Conservation (phyloP, 2,329 filamentous ascomycete genomes). For the Cytospora paraplurivora region DNA sequence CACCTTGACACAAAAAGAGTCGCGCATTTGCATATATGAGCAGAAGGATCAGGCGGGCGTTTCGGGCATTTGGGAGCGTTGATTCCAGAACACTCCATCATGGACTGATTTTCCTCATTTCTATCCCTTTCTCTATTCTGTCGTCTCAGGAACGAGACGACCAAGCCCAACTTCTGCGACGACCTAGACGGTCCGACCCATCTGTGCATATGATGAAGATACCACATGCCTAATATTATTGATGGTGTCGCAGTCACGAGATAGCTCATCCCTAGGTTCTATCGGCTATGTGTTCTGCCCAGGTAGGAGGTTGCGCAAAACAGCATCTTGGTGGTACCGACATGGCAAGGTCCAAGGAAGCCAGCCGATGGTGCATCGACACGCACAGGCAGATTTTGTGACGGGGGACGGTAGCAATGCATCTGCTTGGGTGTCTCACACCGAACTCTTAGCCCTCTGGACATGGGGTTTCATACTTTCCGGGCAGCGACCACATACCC, state of each 20-base stretch:
- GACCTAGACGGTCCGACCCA: constrained; percentile 10
- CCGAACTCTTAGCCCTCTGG: neutral
- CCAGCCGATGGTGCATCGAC: neutral
- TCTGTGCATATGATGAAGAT: constrained; percentile 12
- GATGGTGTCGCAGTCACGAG: neutral
- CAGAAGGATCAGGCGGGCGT: constrained; percentile 22
- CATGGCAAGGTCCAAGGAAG: neutral
- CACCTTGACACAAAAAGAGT: neutral
- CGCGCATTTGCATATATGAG: constrained; percentile 15
- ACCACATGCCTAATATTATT: constrained; percentile 1
- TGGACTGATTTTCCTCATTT: constrained; percentile 8
- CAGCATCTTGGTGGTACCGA: neutral
- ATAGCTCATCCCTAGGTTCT: constrained; percentile 3
- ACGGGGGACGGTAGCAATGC: neutral
- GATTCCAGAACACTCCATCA: constrained; percentile 10
- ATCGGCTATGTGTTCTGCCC: neutral
- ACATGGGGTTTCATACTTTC: neutral
- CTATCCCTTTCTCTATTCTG: neutral
- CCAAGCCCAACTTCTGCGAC: constrained; percentile 2
- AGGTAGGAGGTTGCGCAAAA: neutral
- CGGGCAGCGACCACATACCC: neutral
- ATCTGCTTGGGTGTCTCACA: neutral
- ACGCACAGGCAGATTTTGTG: neutral
- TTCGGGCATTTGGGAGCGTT: constrained; percentile 25
- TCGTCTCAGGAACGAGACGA: neutral